Conservation (phyloP, 2,329 filamentous ascomycete species). For the Beauveria bassiana region DNA sequence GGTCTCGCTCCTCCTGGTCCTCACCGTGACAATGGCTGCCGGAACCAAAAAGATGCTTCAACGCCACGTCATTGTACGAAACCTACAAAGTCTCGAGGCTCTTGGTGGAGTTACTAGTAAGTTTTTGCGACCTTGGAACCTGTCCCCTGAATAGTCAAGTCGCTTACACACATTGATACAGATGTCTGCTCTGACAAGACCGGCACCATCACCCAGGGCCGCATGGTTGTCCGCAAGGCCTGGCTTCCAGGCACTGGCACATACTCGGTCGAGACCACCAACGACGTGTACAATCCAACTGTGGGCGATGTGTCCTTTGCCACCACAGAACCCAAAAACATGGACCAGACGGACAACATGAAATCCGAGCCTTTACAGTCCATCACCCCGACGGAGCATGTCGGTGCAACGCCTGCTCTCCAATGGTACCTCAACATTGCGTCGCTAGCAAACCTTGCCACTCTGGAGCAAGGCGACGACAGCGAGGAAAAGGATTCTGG, state of each 20-base stretch:
- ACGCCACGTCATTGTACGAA: conserved; percentile 40
- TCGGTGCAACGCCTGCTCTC: conserved; percentile 26
- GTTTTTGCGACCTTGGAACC: conserved; percentile 12
- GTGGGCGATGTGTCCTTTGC: conserved; percentile 17
- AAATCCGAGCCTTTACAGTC: conserved; percentile 7
- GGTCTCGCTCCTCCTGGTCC: conserved; percentile 36
- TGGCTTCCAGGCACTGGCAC: conserved; percentile 26
- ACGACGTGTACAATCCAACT: conserved; percentile 23
- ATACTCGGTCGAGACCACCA: conserved; percentile 24
- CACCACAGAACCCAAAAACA: conserved; percentile 14
- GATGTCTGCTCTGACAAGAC: conserved; percentile 27
- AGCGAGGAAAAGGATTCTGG: conserved; percentile 17
- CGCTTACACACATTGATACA: background rate
- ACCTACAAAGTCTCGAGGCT: conserved; percentile 39
- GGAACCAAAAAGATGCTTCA: conserved; percentile 40
- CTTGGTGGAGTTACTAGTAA: conserved; percentile 41
- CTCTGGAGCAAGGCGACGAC: conserved; percentile 38
- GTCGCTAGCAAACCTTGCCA: conserved; percentile 53
- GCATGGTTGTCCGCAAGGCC: conserved; percentile 22
- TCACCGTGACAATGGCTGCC: conserved; percentile 48
- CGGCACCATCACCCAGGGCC: conserved; percentile 28
- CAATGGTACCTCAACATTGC: conserved; percentile 48
- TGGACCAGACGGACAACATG: background rate
- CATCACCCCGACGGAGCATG: conserved; percentile 33
- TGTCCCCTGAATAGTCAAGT: too few relatives aligned